Evolutionary conservation across 225 moss, liverwort and hornwort species (phyloP), one percentile per base, ranked within the genome.

Genomic region (Pseudoscleropodium purum): DNA sequence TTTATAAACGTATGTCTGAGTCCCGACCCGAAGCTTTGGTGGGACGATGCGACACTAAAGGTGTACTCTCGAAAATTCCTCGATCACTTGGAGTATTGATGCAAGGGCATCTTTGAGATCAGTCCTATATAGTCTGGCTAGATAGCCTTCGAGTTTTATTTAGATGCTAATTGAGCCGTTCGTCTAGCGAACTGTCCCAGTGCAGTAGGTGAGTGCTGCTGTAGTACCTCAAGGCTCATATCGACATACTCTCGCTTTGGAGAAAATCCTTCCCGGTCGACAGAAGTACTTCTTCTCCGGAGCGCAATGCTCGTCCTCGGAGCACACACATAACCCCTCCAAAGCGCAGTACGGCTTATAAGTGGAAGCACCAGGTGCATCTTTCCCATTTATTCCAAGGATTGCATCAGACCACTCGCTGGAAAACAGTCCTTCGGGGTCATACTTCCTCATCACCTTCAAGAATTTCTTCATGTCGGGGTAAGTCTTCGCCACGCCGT

Each of bases 311-410:
- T 75, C 81, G 68, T 95, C 94, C 64, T 90, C 5, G 7, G 49
- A 75, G 83, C 91, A 94, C 30, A 92, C 86, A 37, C 94, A 94
- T 31, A 92, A 19, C 16, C 95, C 95, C 75, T 92, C 90, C 31
- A 92, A 62, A 8, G 89, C 93, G 45, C 93, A 95, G 51, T 79
- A 91, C 33, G 90, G 91, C 72, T 86, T 68, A 43, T 87, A 77
- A 6, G 39, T 85, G 37, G 90, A 85, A 16, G 86, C 87, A 17
- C 70, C 47, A 1, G 36, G 61, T 20, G 88, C 88, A 30, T 36
- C 62, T 43, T 72, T 62, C 65, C 31, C 43, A 34, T n/a, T 61
- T 11, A 90, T 61, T 26, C 91, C 92, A 17, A 94, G 84, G 7
- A 94, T 87, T 3, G 87, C 92, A 62, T 94, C 86, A 5, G 91